phyloP scores from a whole-genome alignment of 1,139 yeast genomes.

The Candida neerlandica region DNA sequence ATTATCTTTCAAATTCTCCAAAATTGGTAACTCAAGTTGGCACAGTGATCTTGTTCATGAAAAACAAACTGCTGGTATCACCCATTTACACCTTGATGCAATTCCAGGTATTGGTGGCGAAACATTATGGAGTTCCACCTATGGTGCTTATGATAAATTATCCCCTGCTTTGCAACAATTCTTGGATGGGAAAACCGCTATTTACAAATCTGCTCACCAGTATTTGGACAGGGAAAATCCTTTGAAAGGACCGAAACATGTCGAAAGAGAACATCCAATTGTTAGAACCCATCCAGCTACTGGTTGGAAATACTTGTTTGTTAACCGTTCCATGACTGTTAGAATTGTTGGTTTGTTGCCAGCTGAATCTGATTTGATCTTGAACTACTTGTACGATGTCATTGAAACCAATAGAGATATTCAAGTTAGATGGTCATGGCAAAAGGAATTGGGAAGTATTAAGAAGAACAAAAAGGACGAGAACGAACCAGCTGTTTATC shows the following conservation, averaged over 20 bases:
- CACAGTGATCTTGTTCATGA: constrained; percentile 35
- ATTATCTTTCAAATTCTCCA: constrained; percentile 31
- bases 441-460: constrained; percentile 4
- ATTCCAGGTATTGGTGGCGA: constrained; percentile 40
- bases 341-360: constrained; percentile 39
- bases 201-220: constrained; percentile 36
- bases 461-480: constrained; percentile 2
- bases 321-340: constrained; percentile 37
- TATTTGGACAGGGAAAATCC: constrained; percentile 34
- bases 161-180: constrained; percentile 38
- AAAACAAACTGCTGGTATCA: constrained; percentile 38
- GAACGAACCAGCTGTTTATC: constrained; percentile 45
- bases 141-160: constrained; percentile 39
- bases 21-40: constrained; percentile 37
- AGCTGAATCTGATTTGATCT: constrained; percentile 31
- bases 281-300: constrained; percentile 47
- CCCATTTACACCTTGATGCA: constrained; percentile 37
- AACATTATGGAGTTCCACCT: constrained; percentile 41
- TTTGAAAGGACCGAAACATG: constrained; percentile 32
- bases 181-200: constrained; percentile 39
- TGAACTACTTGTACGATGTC: constrained; percentile 33
- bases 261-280: constrained; percentile 42
- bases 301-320: constrained; percentile 42
- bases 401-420: constrained; percentile 40
- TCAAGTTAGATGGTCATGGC: constrained; percentile 59